Evolutionary conservation across 1,284 basidiomycete species (phyloP), one percentile per base, ranked within the genome.

Genomic region (Takashimella tepidaria): DNA sequence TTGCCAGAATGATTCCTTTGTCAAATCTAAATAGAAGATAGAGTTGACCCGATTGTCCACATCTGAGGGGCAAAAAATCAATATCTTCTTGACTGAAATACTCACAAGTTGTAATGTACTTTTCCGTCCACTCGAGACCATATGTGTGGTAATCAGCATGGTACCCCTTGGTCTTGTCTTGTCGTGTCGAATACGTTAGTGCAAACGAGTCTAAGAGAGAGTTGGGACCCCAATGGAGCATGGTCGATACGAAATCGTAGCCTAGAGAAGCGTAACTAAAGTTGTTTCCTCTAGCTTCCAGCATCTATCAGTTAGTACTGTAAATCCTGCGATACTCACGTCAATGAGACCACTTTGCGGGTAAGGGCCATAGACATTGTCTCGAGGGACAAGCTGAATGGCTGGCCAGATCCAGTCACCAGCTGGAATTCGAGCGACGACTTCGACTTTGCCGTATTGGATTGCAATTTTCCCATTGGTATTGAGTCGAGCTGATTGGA

Each of bases 301-400:
- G 84, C 61, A 92, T 86, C 80, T 84, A 65, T 13, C 21, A 8
- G 31, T 37, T 37, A 37, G 8, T 41, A 43, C 12, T 11, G 4
- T 37, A 37, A 5, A 44, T 16, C 5, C 13, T 16, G 8, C 24
- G 12, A 4, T 47, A 81, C 81, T 77, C 55, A 79, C 79, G 71
- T 91, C 88, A 58, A 90, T 89, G 77, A 57, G 83, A 61, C 70
- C 61, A 58, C 82, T 86, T 55, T 83, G 69, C 1, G 90, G 90
- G 88, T 89, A 92, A 1, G 80, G 69, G 0, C 90, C 90, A 64
- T 92, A 92, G n/a, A 79, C 81, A 61, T 84, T 80, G 59, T 87
- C 81, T 31, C 84, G 83, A n/a, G 89, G 88, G 64, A 90, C 79
- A 88, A 92, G 88, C 86, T 87, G 89, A 49, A 92, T 84, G 0